Evolutionary conservation across 176 grass and related monocot genomes (phyloP).

Genomic region (Aegilops speltoides): DNA sequence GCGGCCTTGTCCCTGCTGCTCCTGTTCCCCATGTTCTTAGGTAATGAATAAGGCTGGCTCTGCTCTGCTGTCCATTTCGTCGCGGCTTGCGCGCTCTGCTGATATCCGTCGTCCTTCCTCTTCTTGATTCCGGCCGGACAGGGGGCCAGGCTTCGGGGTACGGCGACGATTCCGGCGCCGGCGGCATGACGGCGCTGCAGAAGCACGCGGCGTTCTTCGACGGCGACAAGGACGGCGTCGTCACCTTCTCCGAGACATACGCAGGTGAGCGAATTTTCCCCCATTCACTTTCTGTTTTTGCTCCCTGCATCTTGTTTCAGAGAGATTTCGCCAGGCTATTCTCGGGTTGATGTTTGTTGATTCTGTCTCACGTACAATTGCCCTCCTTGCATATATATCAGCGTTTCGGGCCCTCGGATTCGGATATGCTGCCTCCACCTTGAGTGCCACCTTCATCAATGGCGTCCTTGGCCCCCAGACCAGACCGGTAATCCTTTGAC

Average conservation of each 20-base stretch:
- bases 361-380: background rate
- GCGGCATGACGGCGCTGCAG: conserved; percentile 61
- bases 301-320: background rate
- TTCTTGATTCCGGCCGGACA: background rate
- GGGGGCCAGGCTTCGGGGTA: conserved; percentile 6
- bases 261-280: conserved; percentile 35
- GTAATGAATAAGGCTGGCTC: background rate
- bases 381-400: background rate
- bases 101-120: background rate
- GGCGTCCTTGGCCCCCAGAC: conserved; percentile 37
- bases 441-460: conserved; percentile 55
- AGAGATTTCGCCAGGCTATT: background rate
- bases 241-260: conserved; percentile 70
- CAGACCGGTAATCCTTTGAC: conserved; percentile 26
- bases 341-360: background rate
- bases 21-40: conserved; percentile 6
- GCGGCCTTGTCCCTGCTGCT: background rate
- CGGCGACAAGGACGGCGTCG: conserved; percentile 65
- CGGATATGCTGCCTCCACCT: conserved; percentile 26
- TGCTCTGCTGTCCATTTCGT: background rate
- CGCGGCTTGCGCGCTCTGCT: background rate
- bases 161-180: background rate
- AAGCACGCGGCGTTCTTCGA: conserved; percentile 92
- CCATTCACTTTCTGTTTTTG: background rate
- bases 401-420: conserved; percentile 52